A percentile compares a stretch with the other conserved stretches of the same genome.
Evolutionary conservation across 106 monocot genomes (phyloP).

Genomic region (Dendrobium catenatum): DNA sequence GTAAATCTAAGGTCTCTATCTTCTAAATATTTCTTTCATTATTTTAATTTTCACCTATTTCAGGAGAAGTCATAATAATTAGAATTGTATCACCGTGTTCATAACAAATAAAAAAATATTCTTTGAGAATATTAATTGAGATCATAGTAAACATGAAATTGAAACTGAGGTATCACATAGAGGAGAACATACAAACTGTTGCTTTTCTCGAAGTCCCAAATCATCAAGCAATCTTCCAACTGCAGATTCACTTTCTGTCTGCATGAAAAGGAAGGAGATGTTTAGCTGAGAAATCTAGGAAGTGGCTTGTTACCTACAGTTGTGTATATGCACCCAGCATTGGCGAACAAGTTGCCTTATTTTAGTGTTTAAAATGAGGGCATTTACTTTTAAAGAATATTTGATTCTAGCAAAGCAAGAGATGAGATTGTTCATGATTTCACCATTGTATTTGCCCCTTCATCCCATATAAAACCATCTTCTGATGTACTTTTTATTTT

Average conservation of each 20-base stretch:
- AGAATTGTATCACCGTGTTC: too few species aligned
- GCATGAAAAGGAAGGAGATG: slow-evolving; percentile 14
- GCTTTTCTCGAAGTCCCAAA: slow-evolving; percentile 68
- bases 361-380: neutral
- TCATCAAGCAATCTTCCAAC: slow-evolving; percentile 68
- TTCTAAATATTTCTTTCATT: too few species aligned
- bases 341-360: slow-evolving; percentile 1
- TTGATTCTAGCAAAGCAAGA: neutral
- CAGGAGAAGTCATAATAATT: too few species aligned
- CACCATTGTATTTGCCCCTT: slow-evolving; percentile 99
- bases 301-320: neutral
- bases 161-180: neutral
- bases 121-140: neutral
- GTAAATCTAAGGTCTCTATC: too few species aligned
- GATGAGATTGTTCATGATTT: neutral
- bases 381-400: neutral
- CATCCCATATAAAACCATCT: slow-evolving; percentile 88
- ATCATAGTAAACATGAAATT: neutral
- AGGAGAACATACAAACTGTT: slow-evolving; percentile 66
- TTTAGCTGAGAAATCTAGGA: slow-evolving; percentile 9
- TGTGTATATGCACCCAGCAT: neutral
- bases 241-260: slow-evolving; percentile 76
- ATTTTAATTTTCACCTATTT: too few species aligned
- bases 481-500: slow-evolving; percentile 64
- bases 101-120: too few species aligned